Evolutionary conservation across 2,329 filamentous ascomycete genomes (phyloP).

Genomic region (Epichloe festucae): DNA sequence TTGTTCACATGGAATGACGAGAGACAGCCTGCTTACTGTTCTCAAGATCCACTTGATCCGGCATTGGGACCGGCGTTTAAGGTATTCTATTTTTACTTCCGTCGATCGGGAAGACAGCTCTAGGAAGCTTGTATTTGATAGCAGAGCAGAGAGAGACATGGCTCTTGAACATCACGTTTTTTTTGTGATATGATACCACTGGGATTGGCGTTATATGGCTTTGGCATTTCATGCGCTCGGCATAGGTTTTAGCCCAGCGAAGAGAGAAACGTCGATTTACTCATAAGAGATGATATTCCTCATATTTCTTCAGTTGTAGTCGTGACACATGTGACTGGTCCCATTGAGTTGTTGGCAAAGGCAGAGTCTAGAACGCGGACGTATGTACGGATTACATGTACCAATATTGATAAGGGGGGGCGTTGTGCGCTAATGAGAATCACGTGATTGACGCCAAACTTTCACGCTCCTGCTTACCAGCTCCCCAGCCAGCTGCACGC

Average conservation of each 20-base stretch:
- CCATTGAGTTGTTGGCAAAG: too few relatives aligned
- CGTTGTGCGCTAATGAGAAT: not conserved
- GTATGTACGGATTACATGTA: too few relatives aligned
- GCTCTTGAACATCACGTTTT: slow-evolving; percentile 8
- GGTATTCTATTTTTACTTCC: not conserved
- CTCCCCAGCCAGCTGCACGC: not conserved
- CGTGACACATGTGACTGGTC: not conserved
- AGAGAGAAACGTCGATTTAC: not conserved
- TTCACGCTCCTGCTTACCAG: not conserved
- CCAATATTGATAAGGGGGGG: too few relatives aligned
- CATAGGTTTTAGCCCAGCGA: not conserved
- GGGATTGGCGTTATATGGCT: slow-evolving; percentile 17
- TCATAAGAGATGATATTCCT: not conserved
- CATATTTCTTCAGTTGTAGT: not conserved
- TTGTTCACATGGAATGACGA: not conserved
- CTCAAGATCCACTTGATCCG: not conserved
- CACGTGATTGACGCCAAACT: not conserved
- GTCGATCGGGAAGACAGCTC: not conserved
- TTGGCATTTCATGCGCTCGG: not conserved
- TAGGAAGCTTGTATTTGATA: slow-evolving; percentile 4
- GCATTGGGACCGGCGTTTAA: slow-evolving; percentile 5
- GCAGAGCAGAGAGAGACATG: slow-evolving; percentile 7
- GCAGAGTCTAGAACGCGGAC: too few relatives aligned
- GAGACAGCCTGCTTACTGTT: not conserved
- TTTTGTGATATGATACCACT: slow-evolving; percentile 24